Base-by-base conservation (phyloP, 2,329 filamentous ascomycete genomes). In the Sclerotinia minor region DNA sequence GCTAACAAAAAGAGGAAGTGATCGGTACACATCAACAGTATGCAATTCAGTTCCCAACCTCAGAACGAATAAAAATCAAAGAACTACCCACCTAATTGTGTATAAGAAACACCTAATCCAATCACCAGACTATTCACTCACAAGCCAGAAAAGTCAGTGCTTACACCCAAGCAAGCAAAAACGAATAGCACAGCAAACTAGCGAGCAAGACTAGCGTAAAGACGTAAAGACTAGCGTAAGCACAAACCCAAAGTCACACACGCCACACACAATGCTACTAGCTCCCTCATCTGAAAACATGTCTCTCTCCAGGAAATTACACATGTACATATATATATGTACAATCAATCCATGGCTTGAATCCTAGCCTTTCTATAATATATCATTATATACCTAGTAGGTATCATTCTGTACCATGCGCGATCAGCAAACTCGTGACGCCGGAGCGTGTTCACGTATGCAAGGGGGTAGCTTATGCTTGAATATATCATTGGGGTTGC, bases 401-500 rank as follows among this genome's bases (percentile, higher is more conserved):
- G n/a, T n/a, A 21, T 47, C 11, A 29, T 3, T 59, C 24, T 32
- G n/a, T 45, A 6, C 8, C 26, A 53, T 54, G 26, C 26, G 19
- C 17, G 44, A 60, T 47, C 26, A 32, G 35, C 4, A 52, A n/a
- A 44, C 61, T 65, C 38, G 35, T 45, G 38, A 47, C 21, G 8
- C 32, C 13, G 15, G 41, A 58, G 17, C n/a, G 50, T 59, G 19
- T 59, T 5, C 41, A 59, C 8, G n/a, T n/a, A n/a, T n/a, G 64
- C 64, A 65, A 65, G 64, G 64, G 64, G 53, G 8, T 5, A 3
- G 2, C 29, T 29, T 29, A 29, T 29, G 29, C 29, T 29, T 29
- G 29, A 29, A 2, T 29, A 29, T 58, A 29, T 45, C n/a, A n/a
- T n/a, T n/a, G 26, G 52, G 32, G 24, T 49, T 29, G 38, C 11